Base-by-base conservation (phyloP, 163 green algal genomes). In the Trebouxiophyceae sp. region DNA sequence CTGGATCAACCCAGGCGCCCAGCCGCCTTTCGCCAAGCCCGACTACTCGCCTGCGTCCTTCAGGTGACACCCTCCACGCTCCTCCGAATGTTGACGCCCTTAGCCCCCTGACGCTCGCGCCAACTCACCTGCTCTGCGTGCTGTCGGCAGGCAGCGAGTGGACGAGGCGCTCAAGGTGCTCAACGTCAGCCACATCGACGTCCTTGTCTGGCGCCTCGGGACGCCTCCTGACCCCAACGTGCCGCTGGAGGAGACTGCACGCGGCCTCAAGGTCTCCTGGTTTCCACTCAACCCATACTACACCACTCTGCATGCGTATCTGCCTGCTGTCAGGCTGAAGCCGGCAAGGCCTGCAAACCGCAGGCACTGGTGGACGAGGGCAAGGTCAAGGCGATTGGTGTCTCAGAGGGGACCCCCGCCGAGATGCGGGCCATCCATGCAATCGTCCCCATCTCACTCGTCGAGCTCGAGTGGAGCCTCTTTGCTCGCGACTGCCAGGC, bases 391-490 rank as follows among this genome's bases (percentile, higher is more conserved):
- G 73, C 81, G 65, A 66, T 89, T 6, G 83, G 85, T 0, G 28
- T 90, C 28, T 81, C 67, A 50, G 83, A 90, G 71, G 56, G 79
- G 22, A 60, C 57, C 2, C 50, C 80, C 4, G 65, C 65, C 3
- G 62, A 84, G n/a, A 67, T 89, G 19, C 74, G 75, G 6, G 55
- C 46, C 50, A 82, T 78, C 8, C 79, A 85, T 33, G 76, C 75
- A 1, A 67, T 90, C 2, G 58, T 78, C 55, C 83, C 83, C 33
- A 78, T 91, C 58, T 77, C 68, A 8, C 77, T 75, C 12, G 65
- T 83, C 31, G 64, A 91, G 76, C 71, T 84, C 20, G 85, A 91
- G 71, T 89, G 73, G 74, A 78, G 56, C 2, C 74, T 91, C 23
- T 91, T 73, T 54, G 81, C 63, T 0, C 59, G 85, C 0, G 85